A percentile compares a stretch with the other conserved stretches of the same genome.
Conservation (phyloP, 441 rosid species). For the Euphorbia celastroides region DNA sequence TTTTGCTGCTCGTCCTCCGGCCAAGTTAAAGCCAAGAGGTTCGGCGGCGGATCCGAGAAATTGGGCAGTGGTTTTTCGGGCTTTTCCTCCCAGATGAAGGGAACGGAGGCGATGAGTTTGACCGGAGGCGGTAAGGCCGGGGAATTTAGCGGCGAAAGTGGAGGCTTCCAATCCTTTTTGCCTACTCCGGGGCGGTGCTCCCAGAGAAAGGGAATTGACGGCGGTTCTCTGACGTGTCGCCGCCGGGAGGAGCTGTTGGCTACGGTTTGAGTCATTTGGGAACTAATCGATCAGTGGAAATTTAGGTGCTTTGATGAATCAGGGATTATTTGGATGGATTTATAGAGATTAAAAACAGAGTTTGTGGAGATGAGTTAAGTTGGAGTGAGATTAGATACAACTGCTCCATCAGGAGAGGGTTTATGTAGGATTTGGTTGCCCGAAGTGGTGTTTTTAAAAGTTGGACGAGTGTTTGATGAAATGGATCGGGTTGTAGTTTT, state of each 20-base stretch:
- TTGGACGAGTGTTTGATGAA: too few species aligned
- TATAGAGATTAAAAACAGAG: background rate
- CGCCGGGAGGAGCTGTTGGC: constrained; percentile 22
- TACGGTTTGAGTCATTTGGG: constrained; percentile 34
- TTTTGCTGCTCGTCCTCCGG: too few species aligned
- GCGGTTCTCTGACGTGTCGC: constrained; percentile 52
- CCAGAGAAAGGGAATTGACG: constrained; percentile 81
- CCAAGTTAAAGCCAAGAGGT: too few species aligned
- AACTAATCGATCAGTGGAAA: background rate
- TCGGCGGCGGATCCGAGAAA: too few species aligned
- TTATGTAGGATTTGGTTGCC: constrained; percentile 7
- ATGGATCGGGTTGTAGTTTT: too few species aligned
- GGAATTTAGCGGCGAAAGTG: constrained; percentile 25
- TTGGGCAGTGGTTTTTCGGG: constrained; percentile 59
- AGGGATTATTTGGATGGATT: background rate
- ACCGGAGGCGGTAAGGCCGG: constrained; percentile 33
- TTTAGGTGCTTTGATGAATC: background rate
- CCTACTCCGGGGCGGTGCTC: constrained; percentile 74
- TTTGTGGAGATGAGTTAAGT: constrained; percentile 23
- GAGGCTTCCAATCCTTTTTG: constrained; percentile 70
- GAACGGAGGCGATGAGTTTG: constrained; percentile 64
- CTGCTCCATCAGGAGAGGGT: constrained; percentile 19
- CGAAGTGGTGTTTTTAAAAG: too few species aligned
- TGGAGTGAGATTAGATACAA: constrained; percentile 22
- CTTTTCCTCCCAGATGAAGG: constrained; percentile 78